Evolutionary conservation across 2,329 filamentous ascomycete species (phyloP).

Genomic region (Diaporthe sp.): DNA sequence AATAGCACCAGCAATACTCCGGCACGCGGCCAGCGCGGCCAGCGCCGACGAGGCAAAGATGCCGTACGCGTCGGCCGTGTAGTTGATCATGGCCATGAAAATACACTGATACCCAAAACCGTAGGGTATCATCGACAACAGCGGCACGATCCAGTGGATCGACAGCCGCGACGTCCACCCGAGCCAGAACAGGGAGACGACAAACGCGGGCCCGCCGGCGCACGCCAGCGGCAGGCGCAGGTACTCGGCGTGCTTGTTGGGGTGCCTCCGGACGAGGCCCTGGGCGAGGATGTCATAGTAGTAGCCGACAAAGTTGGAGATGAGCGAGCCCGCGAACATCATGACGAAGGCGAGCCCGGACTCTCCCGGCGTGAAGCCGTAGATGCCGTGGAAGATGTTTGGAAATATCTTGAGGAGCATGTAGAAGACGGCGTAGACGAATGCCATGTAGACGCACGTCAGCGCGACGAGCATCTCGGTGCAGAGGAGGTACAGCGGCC

Average conservation of each 20-base stretch:
- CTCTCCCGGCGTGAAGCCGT: constrained; percentile 48
- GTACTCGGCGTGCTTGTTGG: constrained; percentile 46
- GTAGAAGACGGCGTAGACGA: constrained; percentile 52
- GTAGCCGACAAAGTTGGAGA: constrained; percentile 41
- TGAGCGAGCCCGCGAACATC: constrained; percentile 46
- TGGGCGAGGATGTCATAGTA: constrained; percentile 45
- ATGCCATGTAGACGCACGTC: constrained; percentile 49
- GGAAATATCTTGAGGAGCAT: constrained; percentile 47
- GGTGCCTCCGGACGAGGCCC: constrained; percentile 42
- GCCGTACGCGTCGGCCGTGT: constrained; percentile 46
- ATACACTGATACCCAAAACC: constrained; percentile 48
- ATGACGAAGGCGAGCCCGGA: constrained; percentile 45
- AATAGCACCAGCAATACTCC: constrained; percentile 46
- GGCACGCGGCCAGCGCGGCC: constrained; percentile 45
- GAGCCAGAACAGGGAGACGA: constrained; percentile 47
- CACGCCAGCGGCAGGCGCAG: constrained; percentile 48
- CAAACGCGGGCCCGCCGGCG: constrained; percentile 45
- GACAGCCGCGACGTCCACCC: constrained; percentile 45
- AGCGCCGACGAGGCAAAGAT: constrained; percentile 48
- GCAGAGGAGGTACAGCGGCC: constrained; percentile 49
- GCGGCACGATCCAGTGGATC: constrained; percentile 48
- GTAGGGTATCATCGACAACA: constrained; percentile 46
- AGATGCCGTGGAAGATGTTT: constrained; percentile 47
- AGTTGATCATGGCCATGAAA: constrained; percentile 48
- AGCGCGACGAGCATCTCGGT: constrained; percentile 49